Percentiles rank a stretch among this genome's conserved stretches.
phyloP scores from a whole-genome alignment of 1,284 basidiomycete genomes.

The Flammula alnicola region DNA sequence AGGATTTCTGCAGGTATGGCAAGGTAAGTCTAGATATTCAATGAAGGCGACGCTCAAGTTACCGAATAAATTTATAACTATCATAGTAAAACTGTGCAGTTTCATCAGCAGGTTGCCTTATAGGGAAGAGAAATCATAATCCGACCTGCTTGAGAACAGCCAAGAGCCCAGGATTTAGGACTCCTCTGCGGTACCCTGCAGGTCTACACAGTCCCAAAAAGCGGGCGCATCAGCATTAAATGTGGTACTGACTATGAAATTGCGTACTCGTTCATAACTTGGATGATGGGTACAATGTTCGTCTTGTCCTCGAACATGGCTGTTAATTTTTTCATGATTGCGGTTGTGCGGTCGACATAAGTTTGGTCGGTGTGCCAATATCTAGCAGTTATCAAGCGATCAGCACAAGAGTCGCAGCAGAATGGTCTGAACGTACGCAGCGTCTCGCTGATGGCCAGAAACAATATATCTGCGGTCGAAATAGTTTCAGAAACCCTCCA shows the following conservation, averaged over 20 bases:
- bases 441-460: slow-evolving; percentile 69
- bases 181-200: slow-evolving; percentile 9
- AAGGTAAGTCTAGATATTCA: not conserved
- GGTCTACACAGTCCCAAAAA: slow-evolving; percentile 1
- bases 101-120: not conserved
- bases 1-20: slow-evolving; percentile 40
- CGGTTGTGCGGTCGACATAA: slow-evolving; percentile 72
- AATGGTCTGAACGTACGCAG: slow-evolving; percentile 42
- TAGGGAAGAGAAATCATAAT: not conserved
- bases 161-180: slow-evolving; percentile 47
- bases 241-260: not conserved
- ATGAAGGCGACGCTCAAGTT: not conserved
- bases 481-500: not conserved
- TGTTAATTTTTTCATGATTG: slow-evolving; percentile 67
- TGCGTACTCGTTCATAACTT: slow-evolving; percentile 75
- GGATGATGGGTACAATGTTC: slow-evolving; percentile 71
- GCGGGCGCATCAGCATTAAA: not conserved
- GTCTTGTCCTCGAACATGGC: slow-evolving; percentile 57
- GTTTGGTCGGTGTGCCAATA: slow-evolving; percentile 71
- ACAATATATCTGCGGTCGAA: slow-evolving; percentile 79
- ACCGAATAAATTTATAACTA: slow-evolving; percentile 77
- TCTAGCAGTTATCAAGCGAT: slow-evolving; percentile 22
- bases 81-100: slow-evolving; percentile 62
- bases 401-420: not conserved
- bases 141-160: slow-evolving; percentile 55